A percentile compares a stretch with the other conserved stretches of the same genome.
Conservation (phyloP, 768 basidiomycete species). For the Nidularia pulvinata region DNA sequence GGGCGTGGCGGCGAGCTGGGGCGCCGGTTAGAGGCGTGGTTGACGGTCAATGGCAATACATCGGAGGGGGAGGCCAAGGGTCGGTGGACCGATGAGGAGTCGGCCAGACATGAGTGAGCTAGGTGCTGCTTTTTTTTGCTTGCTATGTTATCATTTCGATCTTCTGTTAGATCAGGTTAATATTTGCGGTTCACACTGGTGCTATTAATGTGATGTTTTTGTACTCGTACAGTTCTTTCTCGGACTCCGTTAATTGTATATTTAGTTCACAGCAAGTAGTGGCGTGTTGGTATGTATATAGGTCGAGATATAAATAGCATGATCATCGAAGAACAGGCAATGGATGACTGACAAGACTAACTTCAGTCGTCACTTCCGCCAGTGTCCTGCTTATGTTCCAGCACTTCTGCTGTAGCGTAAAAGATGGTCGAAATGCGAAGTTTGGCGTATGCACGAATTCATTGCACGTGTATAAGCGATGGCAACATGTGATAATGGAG, state of each 20-base stretch:
- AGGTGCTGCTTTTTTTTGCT: background rate
- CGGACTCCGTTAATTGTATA: background rate
- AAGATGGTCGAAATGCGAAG: too few relatives aligned
- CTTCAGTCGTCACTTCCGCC: too few relatives aligned
- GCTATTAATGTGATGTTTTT: background rate
- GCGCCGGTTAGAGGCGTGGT: conserved; percentile 73
- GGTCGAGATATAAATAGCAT: too few relatives aligned
- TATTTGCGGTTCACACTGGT: background rate
- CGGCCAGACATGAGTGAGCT: background rate
- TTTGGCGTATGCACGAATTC: too few relatives aligned
- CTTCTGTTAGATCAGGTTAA: too few relatives aligned
- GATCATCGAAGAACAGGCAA: too few relatives aligned
- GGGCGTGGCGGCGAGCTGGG: conserved; percentile 81
- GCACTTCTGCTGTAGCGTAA: too few relatives aligned
- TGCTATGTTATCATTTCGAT: background rate
- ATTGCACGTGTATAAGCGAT: too few relatives aligned
- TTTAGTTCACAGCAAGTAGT: background rate
- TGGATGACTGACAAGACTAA: too few relatives aligned
- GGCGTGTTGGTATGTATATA: too few relatives aligned
- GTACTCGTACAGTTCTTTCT: background rate
- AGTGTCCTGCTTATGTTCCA: too few relatives aligned
- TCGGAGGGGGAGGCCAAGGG: conserved; percentile 10
- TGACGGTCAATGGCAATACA: conserved; percentile 40
- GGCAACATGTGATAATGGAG: too few relatives aligned
- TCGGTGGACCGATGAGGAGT: background rate